phyloP scores from a whole-genome alignment of 2,329 filamentous ascomycete genomes.

The Trichoderma sp. region DNA sequence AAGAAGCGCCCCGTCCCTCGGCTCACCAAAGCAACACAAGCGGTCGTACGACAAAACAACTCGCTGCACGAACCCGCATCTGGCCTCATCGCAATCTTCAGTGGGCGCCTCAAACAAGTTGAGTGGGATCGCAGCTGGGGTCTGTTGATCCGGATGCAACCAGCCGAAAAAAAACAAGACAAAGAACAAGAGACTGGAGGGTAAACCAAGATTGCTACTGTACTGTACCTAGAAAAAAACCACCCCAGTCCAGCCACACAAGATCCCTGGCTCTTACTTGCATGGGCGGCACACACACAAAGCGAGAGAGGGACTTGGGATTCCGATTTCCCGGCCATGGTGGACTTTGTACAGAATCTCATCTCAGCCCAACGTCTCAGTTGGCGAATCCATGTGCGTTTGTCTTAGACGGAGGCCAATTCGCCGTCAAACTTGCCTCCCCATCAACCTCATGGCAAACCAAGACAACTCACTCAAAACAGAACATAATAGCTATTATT shows the following conservation, averaged over 20 bases:
- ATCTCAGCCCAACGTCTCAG: constrained; percentile 1
- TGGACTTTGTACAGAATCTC: neutral
- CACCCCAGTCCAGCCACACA: neutral
- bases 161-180: neutral
- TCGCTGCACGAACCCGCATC: neutral
- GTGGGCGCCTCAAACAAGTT: neutral
- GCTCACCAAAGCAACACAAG: neutral
- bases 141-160: constrained; percentile 15
- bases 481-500: neutral
- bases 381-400: neutral
- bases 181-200: neutral
- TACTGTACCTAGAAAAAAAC: neutral
- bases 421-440: neutral
- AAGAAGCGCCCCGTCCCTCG: neutral
- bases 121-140: neutral
- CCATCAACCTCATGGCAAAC: neutral
- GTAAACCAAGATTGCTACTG: neutral
- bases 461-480: neutral
- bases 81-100: neutral
- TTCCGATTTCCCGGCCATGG: neutral
- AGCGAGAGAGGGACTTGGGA: neutral
- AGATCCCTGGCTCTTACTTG: neutral
- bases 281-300: neutral
- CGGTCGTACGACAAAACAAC: neutral
- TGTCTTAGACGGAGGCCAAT: neutral